Evolutionary conservation across 805 yeast species (phyloP), one percentile per base, ranked within the genome.

Genomic region (Lipomyces yamanashiensis): DNA sequence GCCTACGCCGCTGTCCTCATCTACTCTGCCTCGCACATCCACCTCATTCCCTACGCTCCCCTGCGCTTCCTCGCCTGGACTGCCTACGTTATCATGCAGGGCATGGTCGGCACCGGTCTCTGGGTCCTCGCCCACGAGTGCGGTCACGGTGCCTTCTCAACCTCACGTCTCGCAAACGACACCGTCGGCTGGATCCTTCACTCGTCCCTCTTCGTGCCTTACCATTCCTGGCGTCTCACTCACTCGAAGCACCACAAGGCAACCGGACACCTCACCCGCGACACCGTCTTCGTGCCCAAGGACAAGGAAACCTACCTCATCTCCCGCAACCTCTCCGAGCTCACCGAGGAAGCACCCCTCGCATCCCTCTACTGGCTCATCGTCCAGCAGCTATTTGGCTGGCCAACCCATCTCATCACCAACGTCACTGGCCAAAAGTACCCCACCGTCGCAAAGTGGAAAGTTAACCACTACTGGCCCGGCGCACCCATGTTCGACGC

Each of bases 61-160:
- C 71, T 80, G 7, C 82, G 95, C 67, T 81, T 82, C 62, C 74
- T 78, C 7, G 82, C 84, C 54, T 89, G 95, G 93, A 68, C 80
- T 45, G 76, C 74, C 17, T 86, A 88, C 73, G 75, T 85, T 19
- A 72, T 81, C 59, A 73, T 78, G 51, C 84, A 84, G 71, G 91
- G 93, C 36, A 78, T 89, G 60, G 84, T 88, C 64, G 86, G 87
- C 63, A 87, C 92, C 37, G 96, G 96, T 53, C 59, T 87, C 54
- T 90, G 96, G 96, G 88, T 90, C 55, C 74, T 90, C 78, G 95
- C 96, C 58, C 96, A 90, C 77, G 96, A 90, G 77, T 90, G 96
- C 80, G 96, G 96, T 65, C 96, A 90, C 76, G 88, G 85, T 71
- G 96, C 96, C 23, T 90, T 90, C 76, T 82, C 88, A 45, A 89